Base-by-base conservation (phyloP, 1,284 basidiomycete species). In the Ganoderma lingzhi region DNA sequence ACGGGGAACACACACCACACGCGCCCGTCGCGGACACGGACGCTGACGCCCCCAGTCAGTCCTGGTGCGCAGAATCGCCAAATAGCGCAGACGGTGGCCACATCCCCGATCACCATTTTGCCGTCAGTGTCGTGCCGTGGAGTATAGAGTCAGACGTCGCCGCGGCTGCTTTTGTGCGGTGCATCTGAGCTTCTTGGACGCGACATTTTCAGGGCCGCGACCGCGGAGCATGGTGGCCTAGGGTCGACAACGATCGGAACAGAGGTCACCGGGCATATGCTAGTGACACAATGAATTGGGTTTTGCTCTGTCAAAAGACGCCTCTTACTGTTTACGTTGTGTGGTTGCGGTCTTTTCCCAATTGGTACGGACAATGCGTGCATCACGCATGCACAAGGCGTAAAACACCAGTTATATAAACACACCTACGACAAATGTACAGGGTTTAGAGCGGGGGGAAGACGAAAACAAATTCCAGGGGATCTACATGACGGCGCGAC, bases 191-290 rank as follows among this genome's bases (percentile, higher is more conserved):
- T 59, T 39, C 56, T 23, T 23, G 19, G 56, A 23, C 35, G 35
- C 35, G 56, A 51, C 56, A 19, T 12, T 59, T 12, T 12, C 35
- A 59, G 65, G 45, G 62, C 53, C 58, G 51, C 23, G 53, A 60
- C 56, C 55, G 53, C 32, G 65, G 65, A 51, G 62, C 56, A 51
- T 39, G 44, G 66, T 61, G 62, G 56, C 61, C 66, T 19, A 48
- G 45, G 45, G 45, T 48, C n/a, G n/a, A 6, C 45, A 61, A 42
- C 56, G 45, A 51, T 45, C 41, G 41, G 35, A 23, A 55, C 30
- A 37, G 30, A 37, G 28, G 28, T 37, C 48, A 37, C 44, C 19
- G 32, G 62, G 45, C n/a, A n/a, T 30, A 23, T 5, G 5, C 8
- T 56, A 2, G 32, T 56, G 32, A 32, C 55, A 56, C 32, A 35